These are phyloP conservation scores for Neurospora sublineolata DNA, from an alignment of 495 filamentous ascomycete genomes.

Conservation along the genomic window DNA sequence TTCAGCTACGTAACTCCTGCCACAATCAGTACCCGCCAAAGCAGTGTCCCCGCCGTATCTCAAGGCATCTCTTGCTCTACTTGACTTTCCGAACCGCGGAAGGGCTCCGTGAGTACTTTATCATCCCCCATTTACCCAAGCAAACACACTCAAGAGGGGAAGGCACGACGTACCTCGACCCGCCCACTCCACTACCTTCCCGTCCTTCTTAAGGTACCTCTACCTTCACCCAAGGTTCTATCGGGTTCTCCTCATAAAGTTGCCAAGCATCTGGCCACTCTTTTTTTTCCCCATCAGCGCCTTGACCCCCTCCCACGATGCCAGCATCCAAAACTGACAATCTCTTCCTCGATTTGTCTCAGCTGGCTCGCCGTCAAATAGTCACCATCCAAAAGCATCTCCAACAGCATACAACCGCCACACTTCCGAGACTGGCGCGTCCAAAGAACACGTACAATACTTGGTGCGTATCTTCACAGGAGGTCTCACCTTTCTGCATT, in stretches of 20 bases:
- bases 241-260: background rate
- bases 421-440: background rate
- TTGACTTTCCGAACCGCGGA: background rate
- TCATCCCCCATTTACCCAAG: background rate
- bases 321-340: background rate
- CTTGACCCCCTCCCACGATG: background rate
- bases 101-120: background rate
- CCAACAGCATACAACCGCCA: background rate
- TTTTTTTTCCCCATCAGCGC: background rate
- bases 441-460: background rate
- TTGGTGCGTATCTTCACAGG: background rate
- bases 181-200: background rate
- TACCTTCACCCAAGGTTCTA: background rate
- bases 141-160: background rate
- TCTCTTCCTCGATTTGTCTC: background rate
- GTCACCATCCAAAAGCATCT: background rate
- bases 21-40: background rate
- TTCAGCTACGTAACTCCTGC: background rate
- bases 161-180: background rate
- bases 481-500: background rate
- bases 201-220: background rate
- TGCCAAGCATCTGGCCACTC: background rate
- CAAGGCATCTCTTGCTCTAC: background rate
- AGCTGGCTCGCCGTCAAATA: background rate
- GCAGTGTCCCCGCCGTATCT: background rate